Base-by-base conservation (phyloP, 257 asterid genomes). In the Solanum boliviense region DNA sequence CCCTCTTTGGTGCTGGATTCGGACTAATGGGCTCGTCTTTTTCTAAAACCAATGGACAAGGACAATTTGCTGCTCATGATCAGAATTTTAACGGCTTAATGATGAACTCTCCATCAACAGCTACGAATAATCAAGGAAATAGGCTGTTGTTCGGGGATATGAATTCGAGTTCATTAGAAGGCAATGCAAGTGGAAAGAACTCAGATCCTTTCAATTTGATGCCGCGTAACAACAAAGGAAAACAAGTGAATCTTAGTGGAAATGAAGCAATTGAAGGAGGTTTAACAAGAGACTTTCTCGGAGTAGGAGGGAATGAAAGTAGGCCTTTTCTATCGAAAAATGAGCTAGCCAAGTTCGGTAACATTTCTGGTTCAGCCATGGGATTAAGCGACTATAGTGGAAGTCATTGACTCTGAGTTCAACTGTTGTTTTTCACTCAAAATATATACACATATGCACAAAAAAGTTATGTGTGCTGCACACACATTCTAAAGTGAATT, bases 251-350 rank as follows among this genome's bases (percentile, higher is more conserved):
- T 58, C 60, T 85, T 3, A 60, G 87, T 15, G 82, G 87, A 65
- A 85, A 34, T 36, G 87, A 71, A 71, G 48, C 68, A 27, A 36
- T 71, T 11, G 88, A 86, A 23, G 68, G 68, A 20, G 34, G 88
- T 25, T 86, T 86, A 75, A 86, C 88, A 4, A 86, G 88, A 34
- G 88, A 86, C 71, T 86, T 86, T 44, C 84, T 86, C 9, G 88
- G 88, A 9, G 88, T 86, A 11, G 84, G 88, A 41, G 83, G 84
- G 48, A 86, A 86, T 3, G 88, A 86, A 70, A 71, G 16, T 21
- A 86, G 83, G 4, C 84, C 29, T 3, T 71, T 71, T 46, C 73
- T 86, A 27, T 56, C 67, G 5, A 73, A 86, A 35, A 71, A 21
- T 29, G 84, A 71, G n/a, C 32, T 86, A 2, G 88, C 84, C 72